phyloP scores from a whole-genome alignment of 2,329 filamentous ascomycete species.

The Calonectria pteridis region DNA sequence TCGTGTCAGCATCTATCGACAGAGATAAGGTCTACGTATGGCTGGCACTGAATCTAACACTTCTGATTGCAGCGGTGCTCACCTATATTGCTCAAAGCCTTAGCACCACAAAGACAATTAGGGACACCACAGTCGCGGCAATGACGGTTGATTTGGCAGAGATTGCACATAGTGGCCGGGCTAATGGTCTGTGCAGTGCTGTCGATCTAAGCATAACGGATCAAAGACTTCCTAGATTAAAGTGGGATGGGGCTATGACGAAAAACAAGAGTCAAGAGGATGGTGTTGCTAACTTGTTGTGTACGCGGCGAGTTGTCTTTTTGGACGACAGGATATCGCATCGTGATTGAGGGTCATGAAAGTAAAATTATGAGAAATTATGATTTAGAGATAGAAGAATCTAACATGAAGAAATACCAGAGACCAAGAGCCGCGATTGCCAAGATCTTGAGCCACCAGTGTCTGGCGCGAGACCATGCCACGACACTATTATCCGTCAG shows the following conservation, averaged over 20 bases:
- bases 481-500: too few relatives aligned
- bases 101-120: neutral
- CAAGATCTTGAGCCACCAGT: too few relatives aligned
- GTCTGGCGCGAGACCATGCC: too few relatives aligned
- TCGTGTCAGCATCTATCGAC: neutral
- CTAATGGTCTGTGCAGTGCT: neutral
- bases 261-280: neutral
- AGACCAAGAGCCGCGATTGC: too few relatives aligned
- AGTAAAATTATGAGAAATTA: neutral
- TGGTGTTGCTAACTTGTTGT: neutral
- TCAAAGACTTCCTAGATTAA: neutral
- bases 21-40: neutral
- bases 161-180: neutral
- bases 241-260: neutral
- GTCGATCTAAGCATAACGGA: neutral
- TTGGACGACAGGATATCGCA: neutral
- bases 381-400: too few relatives aligned
- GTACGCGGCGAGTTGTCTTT: neutral
- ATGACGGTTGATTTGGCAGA: neutral
- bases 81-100: neutral
- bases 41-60: conserved; percentile 1
- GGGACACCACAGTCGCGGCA: neutral
- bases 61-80: neutral
- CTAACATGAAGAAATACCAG: too few relatives aligned
- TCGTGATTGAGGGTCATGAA: neutral